Evolutionary conservation across 768 basidiomycete genomes (phyloP), one percentile per base, ranked within the genome.

Genomic region (Porphyrellus cyaneotinctus): DNA sequence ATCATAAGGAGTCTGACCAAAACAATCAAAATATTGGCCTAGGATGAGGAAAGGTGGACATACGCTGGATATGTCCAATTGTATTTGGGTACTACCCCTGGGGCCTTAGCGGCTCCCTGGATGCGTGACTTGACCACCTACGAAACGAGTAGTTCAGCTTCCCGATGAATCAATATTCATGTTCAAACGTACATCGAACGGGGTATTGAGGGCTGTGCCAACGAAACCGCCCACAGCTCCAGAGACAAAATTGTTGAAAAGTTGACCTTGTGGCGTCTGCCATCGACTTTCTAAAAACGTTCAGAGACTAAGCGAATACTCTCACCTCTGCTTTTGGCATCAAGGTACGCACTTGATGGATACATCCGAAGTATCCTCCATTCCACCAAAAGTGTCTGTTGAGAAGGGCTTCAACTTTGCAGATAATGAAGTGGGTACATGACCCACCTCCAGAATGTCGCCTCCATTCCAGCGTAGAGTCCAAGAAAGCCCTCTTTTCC

Each of bases 71-170:
- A 94, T 49, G 95, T 87, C 95, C 95, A 97, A 72, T 88, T 89
- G 72, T 95, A 94, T 64, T 93, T 95, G 18, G 88, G 88, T 2
- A 70, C 70, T n/a, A 84, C 82, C 15, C 91, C 91, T 0, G 87
- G 80, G 26, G 76, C 63, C 57, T 77, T 82, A 37, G 74, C 74
- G 18, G 81, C 71, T 39, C 88, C 85, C 73, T 99, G 97, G 35
- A 98, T 94, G 42, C 95, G 88, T 15, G 93, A 94, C 72, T 98
- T 97, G 55, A 97, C 90, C 57, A 98, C 94, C 88, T 95, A 60
- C 22, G 23, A 35, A 41, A 53, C 28, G 50, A 45, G 30, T 3
- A 14, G 46, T 13, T 60, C 17, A 41, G 33, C 8, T 38, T 28
- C 14, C 30, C 32, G 18, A 28, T 46, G 26, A 9, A 41, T 37